Evolutionary conservation across 371 early-diverging fungal species (phyloP).

Genomic region (Saksenaea vasiformis): DNA sequence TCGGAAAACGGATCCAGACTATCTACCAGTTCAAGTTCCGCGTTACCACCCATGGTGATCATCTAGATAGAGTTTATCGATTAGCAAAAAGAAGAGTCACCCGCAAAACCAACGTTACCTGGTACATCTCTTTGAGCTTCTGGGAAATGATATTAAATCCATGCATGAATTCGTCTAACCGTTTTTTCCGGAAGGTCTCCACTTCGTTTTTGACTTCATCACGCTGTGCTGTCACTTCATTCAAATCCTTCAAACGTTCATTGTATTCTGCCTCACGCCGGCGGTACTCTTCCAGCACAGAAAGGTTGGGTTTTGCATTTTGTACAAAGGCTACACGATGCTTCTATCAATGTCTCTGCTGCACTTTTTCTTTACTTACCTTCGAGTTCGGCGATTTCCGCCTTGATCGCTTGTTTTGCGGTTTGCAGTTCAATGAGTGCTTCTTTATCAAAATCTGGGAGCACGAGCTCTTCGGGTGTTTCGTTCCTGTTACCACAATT

Average conservation of each 20-base stretch:
- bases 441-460: conserved; percentile 51
- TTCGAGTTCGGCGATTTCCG: conserved; percentile 54
- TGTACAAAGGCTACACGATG: conserved; percentile 55
- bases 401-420: conserved; percentile 35
- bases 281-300: conserved; percentile 87
- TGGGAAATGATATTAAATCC: conserved; percentile 95
- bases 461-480: conserved; percentile 57
- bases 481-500: conserved; percentile 32
- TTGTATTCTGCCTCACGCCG: conserved; percentile 76
- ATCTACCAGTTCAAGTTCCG: conserved; percentile 99
- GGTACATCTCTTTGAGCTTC: conserved; percentile 99
- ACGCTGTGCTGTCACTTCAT: conserved; percentile 68
- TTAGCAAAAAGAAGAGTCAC: not conserved
- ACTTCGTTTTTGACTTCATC: conserved; percentile 76
- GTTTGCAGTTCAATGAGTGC: conserved; percentile 46
- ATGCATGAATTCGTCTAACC: conserved; percentile 95
- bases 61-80: conserved; percentile 53
- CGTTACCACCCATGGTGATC: conserved; percentile 99
- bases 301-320: conserved; percentile 84
- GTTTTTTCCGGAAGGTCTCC: conserved; percentile 78
- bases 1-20: conserved; percentile 99
- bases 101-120: conserved; percentile 47
- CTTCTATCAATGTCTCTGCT: not conserved
- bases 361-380: conserved; percentile 15
- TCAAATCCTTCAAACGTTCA: conserved; percentile 74